Base-by-base conservation (phyloP, 1,284 basidiomycete species). In the Papiliotrema flavescens region DNA sequence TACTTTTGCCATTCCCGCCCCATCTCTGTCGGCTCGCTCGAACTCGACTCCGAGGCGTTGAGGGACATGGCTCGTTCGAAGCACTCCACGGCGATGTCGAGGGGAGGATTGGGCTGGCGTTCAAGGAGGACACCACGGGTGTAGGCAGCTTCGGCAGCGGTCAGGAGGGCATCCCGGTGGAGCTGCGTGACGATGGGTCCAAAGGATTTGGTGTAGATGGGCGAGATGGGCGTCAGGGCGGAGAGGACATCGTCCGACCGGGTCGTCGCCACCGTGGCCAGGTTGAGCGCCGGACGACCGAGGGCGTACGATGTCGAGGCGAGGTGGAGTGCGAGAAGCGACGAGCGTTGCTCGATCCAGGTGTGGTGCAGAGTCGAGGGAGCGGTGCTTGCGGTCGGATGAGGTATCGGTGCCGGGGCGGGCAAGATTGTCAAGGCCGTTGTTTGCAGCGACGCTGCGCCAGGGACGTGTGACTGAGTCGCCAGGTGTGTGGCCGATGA, bases 381-480 rank as follows among this genome's bases (percentile, higher is more conserved):
- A 86, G 78, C 8, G 83, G 84, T 57, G 2, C 65, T 84, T 81
- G 40, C 78, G 75, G 64, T 89, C 81, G 65, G 88, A 2, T 42
- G 43, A 14, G 52, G 41, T 17, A 47, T 46, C 9, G 54, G 35
- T 15, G 54, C 24, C 2, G 56, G 19, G 22, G 35, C 23, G 85
- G 87, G 36, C 87, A 95, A 90, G 59, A 95, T 83, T 65, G 94
- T 82, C 64, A 96, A 84, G 20, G 94, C 90, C 44, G 80, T 80
- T 61, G 81, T 78, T 62, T 86, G 88, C 72, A 95, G 84, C 73
- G 91, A 86, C 84, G 90, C 91, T 26, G 95, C 93, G 56, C 92
- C 78, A 43, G 90, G 79, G 47, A 97, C 82, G 7, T 90, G 89
- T 6, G 84, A 85, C 0, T 82, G 78, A 15, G 81, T 83, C 11